Evolutionary conservation across 2,329 filamentous ascomycete species (phyloP).

Genomic region (Diaporthe sp.): DNA sequence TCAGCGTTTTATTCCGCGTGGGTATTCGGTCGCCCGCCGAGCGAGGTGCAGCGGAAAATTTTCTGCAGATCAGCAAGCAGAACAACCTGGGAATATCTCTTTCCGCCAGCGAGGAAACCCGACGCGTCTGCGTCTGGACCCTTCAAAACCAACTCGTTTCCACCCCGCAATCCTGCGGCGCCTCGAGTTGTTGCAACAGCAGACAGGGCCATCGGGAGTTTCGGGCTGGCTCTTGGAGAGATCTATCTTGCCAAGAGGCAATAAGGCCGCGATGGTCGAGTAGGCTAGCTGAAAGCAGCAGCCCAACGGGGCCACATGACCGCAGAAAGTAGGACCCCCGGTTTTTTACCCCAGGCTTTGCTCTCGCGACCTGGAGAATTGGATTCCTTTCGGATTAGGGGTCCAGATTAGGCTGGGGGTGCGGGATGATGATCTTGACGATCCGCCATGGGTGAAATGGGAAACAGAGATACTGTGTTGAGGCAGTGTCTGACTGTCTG

Average conservation of each 20-base stretch:
- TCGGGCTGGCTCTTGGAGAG: constrained; percentile 23
- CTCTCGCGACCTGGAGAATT: constrained; percentile 21
- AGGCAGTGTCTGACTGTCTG: constrained; percentile 21
- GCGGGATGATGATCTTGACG: constrained; percentile 26
- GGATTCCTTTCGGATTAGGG: constrained; percentile 13
- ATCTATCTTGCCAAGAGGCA: constrained; percentile 21
- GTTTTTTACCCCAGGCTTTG: constrained; percentile 32
- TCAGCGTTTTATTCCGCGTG: not conserved
- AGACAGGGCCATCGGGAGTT: constrained; percentile 6
- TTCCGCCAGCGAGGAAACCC: not conserved
- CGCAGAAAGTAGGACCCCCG: constrained; percentile 1
- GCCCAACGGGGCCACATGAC: constrained; percentile 31
- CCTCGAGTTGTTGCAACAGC: not conserved
- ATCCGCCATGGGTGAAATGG: not conserved
- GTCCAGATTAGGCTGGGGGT: constrained; percentile 33
- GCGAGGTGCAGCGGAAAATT: not conserved
- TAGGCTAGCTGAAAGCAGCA: constrained; percentile 16
- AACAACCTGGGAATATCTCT: not conserved
- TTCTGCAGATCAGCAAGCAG: not conserved
- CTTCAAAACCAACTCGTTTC: not conserved
- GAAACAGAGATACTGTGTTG: not conserved
- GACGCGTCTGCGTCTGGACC: constrained; percentile 15
- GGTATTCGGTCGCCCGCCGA: constrained; percentile 20
- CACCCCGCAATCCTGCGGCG: not conserved
- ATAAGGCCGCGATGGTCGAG: constrained; percentile 1